Evolutionary conservation across 345 rosid genomes (phyloP).

Genomic region (Brassica carinata): DNA sequence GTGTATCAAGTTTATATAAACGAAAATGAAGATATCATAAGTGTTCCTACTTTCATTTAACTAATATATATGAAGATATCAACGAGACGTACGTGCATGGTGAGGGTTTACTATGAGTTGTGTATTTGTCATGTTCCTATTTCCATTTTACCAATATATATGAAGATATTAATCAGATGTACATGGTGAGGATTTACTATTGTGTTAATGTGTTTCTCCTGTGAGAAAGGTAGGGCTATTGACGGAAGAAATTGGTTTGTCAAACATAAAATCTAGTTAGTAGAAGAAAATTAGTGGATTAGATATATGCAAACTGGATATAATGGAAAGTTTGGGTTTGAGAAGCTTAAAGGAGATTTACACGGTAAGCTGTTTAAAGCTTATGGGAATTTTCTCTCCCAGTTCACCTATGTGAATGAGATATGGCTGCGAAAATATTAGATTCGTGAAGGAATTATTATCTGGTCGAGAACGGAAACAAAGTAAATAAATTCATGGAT

Average conservation of each 20-base stretch:
- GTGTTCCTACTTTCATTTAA: not conserved
- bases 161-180: not conserved
- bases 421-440: not conserved
- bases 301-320: not conserved
- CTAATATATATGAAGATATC: not conserved
- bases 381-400: not conserved
- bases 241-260: not conserved
- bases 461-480: not conserved
- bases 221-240: not conserved
- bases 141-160: not conserved
- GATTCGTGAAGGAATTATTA: not conserved
- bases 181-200: not conserved
- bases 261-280: not conserved
- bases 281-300: not conserved
- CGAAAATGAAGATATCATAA: not conserved
- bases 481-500: not conserved
- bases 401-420: not conserved
- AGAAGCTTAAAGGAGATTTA: not conserved
- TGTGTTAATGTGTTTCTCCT: not conserved
- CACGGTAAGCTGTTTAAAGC: not conserved
- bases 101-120: not conserved
- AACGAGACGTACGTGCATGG: not conserved
- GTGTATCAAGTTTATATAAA: constrained; percentile 20
- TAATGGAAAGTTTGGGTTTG: not conserved
- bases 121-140: not conserved